phyloP scores from a whole-genome alignment of 1,284 basidiomycete species.

The Ganoderma multipileum region DNA sequence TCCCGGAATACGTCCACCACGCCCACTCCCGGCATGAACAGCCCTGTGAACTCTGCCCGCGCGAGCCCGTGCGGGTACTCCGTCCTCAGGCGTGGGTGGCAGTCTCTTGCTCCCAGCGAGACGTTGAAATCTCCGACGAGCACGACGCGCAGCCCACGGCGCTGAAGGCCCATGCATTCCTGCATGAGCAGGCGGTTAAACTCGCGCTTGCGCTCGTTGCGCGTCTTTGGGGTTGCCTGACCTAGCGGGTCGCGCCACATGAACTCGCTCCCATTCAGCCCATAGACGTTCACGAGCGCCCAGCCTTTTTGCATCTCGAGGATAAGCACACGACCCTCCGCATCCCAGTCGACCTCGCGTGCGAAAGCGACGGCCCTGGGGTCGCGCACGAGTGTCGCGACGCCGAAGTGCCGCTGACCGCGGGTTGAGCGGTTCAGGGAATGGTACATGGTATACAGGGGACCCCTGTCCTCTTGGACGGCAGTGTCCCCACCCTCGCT shows the following conservation, averaged over 20 bases:
- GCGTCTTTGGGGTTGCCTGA: conserved; percentile 32
- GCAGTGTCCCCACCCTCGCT: no score
- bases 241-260: conserved; percentile 37
- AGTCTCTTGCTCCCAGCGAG: conserved; percentile 33
- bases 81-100: conserved; percentile 34
- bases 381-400: conserved; percentile 32
- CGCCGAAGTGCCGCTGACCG: conserved; percentile 37
- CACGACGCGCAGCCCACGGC: conserved; percentile 34
- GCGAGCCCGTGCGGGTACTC: conserved; percentile 37
- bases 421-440: conserved; percentile 34
- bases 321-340: conserved; percentile 36
- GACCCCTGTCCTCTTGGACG: conserved; percentile 17
- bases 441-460: conserved; percentile 33
- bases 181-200: conserved; percentile 37
- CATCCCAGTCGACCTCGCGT: conserved; percentile 38
- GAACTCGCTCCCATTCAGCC: conserved; percentile 39
- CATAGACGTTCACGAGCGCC: conserved; percentile 39
- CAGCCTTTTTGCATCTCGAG: conserved; percentile 37
- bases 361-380: conserved; percentile 23
- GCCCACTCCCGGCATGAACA: conserved; percentile 31
- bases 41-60: conserved; percentile 35
- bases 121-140: conserved; percentile 40
- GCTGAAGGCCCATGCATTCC: conserved; percentile 34
- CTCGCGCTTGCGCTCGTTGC: conserved; percentile 40
- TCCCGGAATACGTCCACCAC: conserved; percentile 36